Percentiles rank a stretch among this genome's conserved stretches.
Evolutionary conservation across 1,139 yeast genomes (phyloP).

Genomic region (Kodamaea ohmeri): DNA sequence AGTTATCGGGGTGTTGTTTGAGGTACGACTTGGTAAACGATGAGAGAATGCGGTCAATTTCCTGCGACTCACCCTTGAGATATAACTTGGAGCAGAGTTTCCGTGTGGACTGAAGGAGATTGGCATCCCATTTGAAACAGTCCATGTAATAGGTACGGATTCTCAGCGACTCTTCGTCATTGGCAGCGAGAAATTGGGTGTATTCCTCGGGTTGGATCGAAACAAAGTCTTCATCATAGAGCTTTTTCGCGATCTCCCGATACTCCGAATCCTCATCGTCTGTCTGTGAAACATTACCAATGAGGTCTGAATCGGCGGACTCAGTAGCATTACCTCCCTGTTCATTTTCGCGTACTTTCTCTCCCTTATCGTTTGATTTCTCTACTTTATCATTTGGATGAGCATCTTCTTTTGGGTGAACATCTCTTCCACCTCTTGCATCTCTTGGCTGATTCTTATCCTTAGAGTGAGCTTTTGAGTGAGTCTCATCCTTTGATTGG

Average conservation of each 20-base stretch:
- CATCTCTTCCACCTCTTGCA: too few relatives aligned
- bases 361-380: too few relatives aligned
- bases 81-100: slow-evolving; percentile 62
- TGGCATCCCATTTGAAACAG: slow-evolving; percentile 47
- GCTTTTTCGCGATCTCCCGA: slow-evolving; percentile 35
- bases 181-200: slow-evolving; percentile 44
- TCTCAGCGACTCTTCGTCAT: slow-evolving; percentile 39
- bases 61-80: slow-evolving; percentile 81
- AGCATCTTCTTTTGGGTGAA: too few relatives aligned
- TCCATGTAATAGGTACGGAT: slow-evolving; percentile 48
- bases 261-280: slow-evolving; percentile 18
- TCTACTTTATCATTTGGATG: too few relatives aligned
- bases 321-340: slow-evolving; percentile 1
- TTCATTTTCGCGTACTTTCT: too few relatives aligned
- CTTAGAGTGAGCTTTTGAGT: too few relatives aligned
- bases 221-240: slow-evolving; percentile 41
- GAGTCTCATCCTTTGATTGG: too few relatives aligned
- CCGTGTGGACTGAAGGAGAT: slow-evolving; percentile 55
- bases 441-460: too few relatives aligned
- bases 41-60: slow-evolving; percentile 71
- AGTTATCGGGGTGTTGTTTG: slow-evolving; percentile 46
- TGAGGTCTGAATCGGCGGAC: slow-evolving; percentile 9
- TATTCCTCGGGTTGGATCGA: slow-evolving; percentile 48
- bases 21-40: slow-evolving; percentile 70
- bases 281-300: slow-evolving; percentile 1